phyloP scores from a whole-genome alignment of 305 asterid species.

The Fraxinus platypoda region DNA sequence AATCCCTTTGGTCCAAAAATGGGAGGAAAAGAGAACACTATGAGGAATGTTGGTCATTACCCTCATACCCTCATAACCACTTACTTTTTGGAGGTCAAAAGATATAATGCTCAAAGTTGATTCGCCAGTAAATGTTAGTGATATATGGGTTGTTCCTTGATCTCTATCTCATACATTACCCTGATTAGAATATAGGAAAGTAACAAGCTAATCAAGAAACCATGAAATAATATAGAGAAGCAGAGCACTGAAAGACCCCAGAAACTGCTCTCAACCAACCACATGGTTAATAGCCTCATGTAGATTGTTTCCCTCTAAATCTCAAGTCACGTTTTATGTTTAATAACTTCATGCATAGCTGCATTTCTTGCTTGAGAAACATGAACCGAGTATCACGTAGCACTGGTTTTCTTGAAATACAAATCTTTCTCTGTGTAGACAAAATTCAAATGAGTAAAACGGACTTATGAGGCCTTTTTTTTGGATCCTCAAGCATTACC shows the following conservation, averaged over 20 bases:
- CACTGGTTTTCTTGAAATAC: background rate
- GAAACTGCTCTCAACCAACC: background rate
- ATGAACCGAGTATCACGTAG: background rate
- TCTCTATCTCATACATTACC: background rate
- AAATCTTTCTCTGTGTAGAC: background rate
- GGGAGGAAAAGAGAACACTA: background rate
- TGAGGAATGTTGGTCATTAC: background rate
- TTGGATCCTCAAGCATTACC: background rate
- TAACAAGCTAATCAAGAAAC: background rate
- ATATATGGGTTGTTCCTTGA: background rate
- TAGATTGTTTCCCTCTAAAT: background rate
- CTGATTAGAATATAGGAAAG: background rate
- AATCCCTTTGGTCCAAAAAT: constrained; percentile 3
- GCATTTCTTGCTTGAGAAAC: background rate
- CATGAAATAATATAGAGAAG: constrained; percentile 1
- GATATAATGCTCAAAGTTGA: background rate
- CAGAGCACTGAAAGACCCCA: background rate
- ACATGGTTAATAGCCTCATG: background rate
- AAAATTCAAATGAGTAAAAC: background rate
- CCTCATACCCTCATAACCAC: background rate
- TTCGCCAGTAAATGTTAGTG: background rate
- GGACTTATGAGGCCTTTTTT: background rate
- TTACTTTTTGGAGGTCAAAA: background rate
- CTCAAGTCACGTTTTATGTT: background rate
- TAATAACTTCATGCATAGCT: background rate